Percentiles rank a stretch among this genome's conserved stretches.
Evolutionary conservation across 2,329 filamentous ascomycete species (phyloP).

Genomic region (Geoglossum cookeanum): DNA sequence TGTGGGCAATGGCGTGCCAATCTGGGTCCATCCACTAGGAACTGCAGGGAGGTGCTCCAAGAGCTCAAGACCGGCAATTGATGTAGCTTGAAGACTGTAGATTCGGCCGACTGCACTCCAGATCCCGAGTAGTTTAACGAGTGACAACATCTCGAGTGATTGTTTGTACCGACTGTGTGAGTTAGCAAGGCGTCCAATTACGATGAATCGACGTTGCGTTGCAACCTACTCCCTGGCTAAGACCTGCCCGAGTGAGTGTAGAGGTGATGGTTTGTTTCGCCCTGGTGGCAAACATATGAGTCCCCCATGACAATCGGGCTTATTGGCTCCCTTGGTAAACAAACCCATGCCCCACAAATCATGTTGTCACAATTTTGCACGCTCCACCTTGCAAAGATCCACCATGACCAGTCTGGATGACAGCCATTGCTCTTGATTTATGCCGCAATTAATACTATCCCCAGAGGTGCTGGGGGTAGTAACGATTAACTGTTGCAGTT

Average conservation of each 20-base stretch:
- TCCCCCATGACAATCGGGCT: too few species aligned
- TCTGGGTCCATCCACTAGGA: constrained; percentile 19
- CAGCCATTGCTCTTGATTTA: too few species aligned
- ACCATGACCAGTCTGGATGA: neutral
- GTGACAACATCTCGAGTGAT: neutral
- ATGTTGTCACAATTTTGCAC: neutral
- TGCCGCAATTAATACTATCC: too few species aligned
- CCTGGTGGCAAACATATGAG: neutral
- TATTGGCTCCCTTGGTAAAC: too few species aligned
- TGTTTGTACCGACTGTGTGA: neutral
- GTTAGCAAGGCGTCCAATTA: neutral
- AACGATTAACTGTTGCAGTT: neutral
- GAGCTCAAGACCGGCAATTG: neutral
- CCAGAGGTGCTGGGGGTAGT: neutral
- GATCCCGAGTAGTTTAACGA: neutral
- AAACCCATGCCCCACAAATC: too few species aligned
- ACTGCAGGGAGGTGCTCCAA: constrained; percentile 6
- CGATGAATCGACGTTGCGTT: neutral
- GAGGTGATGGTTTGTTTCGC: neutral
- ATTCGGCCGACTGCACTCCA: neutral
- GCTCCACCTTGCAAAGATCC: neutral
- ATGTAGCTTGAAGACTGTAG: neutral
- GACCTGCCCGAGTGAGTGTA: neutral
- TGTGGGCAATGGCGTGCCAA: constrained; percentile 14
- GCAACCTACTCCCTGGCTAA: neutral